These are phyloP conservation scores for Aspergillus niger DNA, from an alignment of 2,329 filamentous ascomycete genomes.

Conservation along the genomic window DNA sequence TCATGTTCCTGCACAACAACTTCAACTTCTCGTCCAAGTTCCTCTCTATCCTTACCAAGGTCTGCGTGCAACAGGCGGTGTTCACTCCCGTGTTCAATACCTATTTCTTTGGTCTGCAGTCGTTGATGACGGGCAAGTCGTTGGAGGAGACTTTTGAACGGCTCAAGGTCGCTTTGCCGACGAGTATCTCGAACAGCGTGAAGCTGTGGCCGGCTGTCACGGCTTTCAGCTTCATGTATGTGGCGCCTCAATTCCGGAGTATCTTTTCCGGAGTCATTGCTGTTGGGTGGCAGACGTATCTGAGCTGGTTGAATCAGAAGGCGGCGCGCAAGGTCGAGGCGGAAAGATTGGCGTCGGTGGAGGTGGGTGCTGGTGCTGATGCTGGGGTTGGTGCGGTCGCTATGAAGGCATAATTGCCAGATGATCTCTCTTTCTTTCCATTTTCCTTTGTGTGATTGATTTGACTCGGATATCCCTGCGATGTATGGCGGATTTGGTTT, in stretches of 20 bases:
- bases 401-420: slow-evolving; percentile 16
- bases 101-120: slow-evolving; percentile 81
- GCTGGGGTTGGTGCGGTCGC: slow-evolving; percentile 15
- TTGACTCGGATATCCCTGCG: background rate
- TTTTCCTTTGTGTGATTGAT: background rate
- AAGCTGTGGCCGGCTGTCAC: slow-evolving; percentile 89
- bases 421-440: background rate
- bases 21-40: slow-evolving; percentile 81
- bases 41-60: slow-evolving; percentile 73
- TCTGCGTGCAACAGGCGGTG: slow-evolving; percentile 73
- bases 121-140: slow-evolving; percentile 69
- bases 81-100: slow-evolving; percentile 84
- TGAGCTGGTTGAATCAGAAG: slow-evolving; percentile 74
- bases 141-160: slow-evolving; percentile 67
- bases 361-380: slow-evolving; percentile 12
- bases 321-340: slow-evolving; percentile 63
- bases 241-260: slow-evolving; percentile 75
- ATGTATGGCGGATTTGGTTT: slow-evolving; percentile 1
- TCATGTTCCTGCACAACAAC: slow-evolving; percentile 73
- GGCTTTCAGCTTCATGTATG: slow-evolving; percentile 82
- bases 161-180: slow-evolving; percentile 73
- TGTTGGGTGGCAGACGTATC: slow-evolving; percentile 89
- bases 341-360: slow-evolving; percentile 25
- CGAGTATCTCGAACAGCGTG: slow-evolving; percentile 73
- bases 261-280: slow-evolving; percentile 78